phyloP scores from a whole-genome alignment of 2,329 filamentous ascomycete species.

The Cercospora sp. region DNA sequence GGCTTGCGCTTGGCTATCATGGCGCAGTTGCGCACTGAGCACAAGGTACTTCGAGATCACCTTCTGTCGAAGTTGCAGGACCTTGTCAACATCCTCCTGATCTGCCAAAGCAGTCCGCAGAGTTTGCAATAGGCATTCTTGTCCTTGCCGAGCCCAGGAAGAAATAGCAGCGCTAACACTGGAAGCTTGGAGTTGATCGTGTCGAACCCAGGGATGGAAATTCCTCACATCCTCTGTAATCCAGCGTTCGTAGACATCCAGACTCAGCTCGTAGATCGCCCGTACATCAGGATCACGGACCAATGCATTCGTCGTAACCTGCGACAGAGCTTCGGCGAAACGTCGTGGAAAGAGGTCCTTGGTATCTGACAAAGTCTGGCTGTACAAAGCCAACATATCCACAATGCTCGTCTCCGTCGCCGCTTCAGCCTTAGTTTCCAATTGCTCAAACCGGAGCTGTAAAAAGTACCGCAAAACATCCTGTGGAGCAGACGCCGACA shows the following conservation, averaged over 20 bases:
- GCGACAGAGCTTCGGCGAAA: conserved; percentile 67
- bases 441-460: conserved; percentile 67
- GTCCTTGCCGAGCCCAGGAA: conserved; percentile 70
- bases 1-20: conserved; percentile 20
- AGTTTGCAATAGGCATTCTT: conserved; percentile 28
- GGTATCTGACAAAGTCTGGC: conserved; percentile 73
- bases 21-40: conserved; percentile 26
- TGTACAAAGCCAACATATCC: conserved; percentile 69
- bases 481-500: conserved; percentile 73
- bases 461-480: conserved; percentile 81
- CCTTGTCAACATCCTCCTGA: conserved; percentile 24
- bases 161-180: conserved; percentile 46
- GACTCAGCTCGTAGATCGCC: conserved; percentile 66
- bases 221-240: conserved; percentile 78
- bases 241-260: conserved; percentile 78
- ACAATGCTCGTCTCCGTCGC: conserved; percentile 57
- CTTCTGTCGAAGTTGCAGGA: conserved; percentile 31
- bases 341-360: conserved; percentile 72
- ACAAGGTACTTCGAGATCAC: conserved; percentile 33
- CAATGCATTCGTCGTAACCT: conserved; percentile 68
- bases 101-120: conserved; percentile 24
- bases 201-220: conserved; percentile 83
- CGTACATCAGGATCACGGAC: conserved; percentile 70
- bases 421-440: conserved; percentile 61
- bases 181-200: conserved; percentile 62